Conservation (phyloP, 129 eudicot species). For the Deinandra increscens region DNA sequence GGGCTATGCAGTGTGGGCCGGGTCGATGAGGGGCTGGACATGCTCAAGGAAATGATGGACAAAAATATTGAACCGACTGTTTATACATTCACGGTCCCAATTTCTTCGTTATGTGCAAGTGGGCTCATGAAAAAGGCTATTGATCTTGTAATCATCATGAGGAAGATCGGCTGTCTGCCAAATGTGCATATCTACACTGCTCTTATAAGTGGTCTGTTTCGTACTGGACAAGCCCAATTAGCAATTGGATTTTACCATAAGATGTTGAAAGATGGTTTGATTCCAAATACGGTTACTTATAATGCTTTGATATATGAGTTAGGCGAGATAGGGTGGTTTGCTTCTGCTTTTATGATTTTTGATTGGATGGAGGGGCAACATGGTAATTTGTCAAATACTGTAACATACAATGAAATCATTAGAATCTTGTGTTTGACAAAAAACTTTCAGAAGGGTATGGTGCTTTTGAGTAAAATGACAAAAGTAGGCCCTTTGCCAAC, state of each 20-base stretch:
- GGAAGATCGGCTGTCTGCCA: constrained; percentile 45
- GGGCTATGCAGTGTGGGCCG: constrained; percentile 64
- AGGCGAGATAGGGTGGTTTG: constrained; percentile 42
- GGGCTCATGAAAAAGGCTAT: constrained; percentile 65
- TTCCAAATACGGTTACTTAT: constrained; percentile 59
- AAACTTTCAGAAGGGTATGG: constrained; percentile 64
- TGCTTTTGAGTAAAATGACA: constrained; percentile 61
- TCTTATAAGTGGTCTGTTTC: constrained; percentile 75
- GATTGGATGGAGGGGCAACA: constrained; percentile 58
- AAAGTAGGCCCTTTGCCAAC: constrained; percentile 71
- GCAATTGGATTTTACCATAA: constrained; percentile 76
- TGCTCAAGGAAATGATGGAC: constrained; percentile 75
- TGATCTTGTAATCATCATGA: constrained; percentile 54
- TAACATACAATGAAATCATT: constrained; percentile 69
- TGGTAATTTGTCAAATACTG: constrained; percentile 49
- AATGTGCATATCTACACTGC: constrained; percentile 80
- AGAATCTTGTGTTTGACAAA: constrained; percentile 52
- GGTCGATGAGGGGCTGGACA: constrained; percentile 67
- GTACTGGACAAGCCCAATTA: constrained; percentile 43
- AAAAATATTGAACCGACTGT: constrained; percentile 70
- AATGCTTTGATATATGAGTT: constrained; percentile 71
- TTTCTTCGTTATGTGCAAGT: constrained; percentile 51
- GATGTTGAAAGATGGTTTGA: constrained; percentile 69
- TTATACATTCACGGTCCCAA: constrained; percentile 65
- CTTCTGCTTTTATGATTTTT: constrained; percentile 53